Percentiles rank a stretch among this genome's conserved stretches.
phyloP scores from a whole-genome alignment of 257 asterid genomes.

The Solanum bukasovii region DNA sequence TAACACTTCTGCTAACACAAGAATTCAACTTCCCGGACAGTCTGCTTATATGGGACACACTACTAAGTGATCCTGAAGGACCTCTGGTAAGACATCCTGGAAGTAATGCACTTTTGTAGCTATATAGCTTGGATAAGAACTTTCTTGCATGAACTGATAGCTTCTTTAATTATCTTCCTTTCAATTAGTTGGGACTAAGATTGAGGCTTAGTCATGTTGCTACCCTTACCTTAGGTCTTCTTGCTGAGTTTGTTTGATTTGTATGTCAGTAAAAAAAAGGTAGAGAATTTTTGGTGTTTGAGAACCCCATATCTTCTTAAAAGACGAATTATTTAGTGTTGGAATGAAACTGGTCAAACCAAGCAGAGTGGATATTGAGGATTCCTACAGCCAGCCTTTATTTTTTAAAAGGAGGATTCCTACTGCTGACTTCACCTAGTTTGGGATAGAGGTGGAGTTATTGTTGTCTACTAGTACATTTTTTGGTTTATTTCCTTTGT shows the following conservation, averaged over 20 bases:
- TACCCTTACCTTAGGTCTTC: not conserved
- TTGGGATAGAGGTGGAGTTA: not conserved
- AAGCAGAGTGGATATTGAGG: not conserved
- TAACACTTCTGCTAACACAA: conserved; percentile 90
- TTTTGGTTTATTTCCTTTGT: not conserved
- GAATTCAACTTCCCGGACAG: conserved; percentile 79
- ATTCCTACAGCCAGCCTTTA: not conserved
- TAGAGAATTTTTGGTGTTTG: not conserved
- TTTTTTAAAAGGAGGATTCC: not conserved
- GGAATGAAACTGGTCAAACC: not conserved
- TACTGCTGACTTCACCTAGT: not conserved
- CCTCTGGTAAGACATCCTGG: conserved; percentile 56
- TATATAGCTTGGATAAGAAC: not conserved
- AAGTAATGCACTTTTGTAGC: not conserved
- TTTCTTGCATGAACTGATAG: not conserved
- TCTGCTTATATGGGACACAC: conserved; percentile 86
- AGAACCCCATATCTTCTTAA: not conserved
- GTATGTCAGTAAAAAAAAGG: not conserved
- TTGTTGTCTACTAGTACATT: not conserved
- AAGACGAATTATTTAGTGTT: not conserved
- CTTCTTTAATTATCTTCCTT: not conserved
- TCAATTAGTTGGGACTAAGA: not conserved
- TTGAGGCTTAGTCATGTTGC: not conserved
- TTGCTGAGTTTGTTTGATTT: not conserved
- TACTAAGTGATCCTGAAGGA: conserved; percentile 94